Evolutionary conservation across 2,329 filamentous ascomycete species (phyloP).

Genomic region (Aaosphaeria arxii): DNA sequence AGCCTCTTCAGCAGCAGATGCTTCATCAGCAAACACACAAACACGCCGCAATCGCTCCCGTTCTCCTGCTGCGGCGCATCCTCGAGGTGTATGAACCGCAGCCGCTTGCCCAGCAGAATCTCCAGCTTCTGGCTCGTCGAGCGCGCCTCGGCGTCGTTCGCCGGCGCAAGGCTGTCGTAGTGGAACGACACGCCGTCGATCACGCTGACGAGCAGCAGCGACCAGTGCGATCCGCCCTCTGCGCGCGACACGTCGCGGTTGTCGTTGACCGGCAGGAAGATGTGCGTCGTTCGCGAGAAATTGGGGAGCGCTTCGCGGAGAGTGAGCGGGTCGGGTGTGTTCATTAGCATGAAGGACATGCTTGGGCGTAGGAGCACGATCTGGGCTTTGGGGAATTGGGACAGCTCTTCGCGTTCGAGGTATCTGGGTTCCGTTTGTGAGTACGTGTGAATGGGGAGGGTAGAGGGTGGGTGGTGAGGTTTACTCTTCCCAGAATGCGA

Average conservation of each 20-base stretch:
- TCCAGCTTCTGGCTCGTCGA: conserved; percentile 67
- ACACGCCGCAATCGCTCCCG: conserved; percentile 89
- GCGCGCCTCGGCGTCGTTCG: conserved; percentile 73
- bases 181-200: conserved; percentile 93
- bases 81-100: conserved; percentile 76
- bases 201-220: conserved; percentile 80
- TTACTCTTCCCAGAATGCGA: conserved; percentile 97
- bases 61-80: conserved; percentile 93
- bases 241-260: conserved; percentile 72
- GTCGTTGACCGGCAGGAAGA: conserved; percentile 96
- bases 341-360: conserved; percentile 89
- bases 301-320: conserved; percentile 71
- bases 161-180: conserved; percentile 81
- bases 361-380: conserved; percentile 89
- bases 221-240: conserved; percentile 96
- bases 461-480: conserved; percentile 1
- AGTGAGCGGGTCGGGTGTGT: conserved; percentile 58
- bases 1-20: conserved; percentile 85
- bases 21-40: conserved; percentile 92
- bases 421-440: conserved; percentile 49
- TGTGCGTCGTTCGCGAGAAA: conserved; percentile 78
- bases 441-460: conserved; percentile 1
- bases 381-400: conserved; percentile 73
- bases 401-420: conserved; percentile 84
- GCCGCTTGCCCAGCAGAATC: conserved; percentile 61